Conservation (phyloP, 169 alveolate species). For the Plasmodium reichenowi region DNA sequence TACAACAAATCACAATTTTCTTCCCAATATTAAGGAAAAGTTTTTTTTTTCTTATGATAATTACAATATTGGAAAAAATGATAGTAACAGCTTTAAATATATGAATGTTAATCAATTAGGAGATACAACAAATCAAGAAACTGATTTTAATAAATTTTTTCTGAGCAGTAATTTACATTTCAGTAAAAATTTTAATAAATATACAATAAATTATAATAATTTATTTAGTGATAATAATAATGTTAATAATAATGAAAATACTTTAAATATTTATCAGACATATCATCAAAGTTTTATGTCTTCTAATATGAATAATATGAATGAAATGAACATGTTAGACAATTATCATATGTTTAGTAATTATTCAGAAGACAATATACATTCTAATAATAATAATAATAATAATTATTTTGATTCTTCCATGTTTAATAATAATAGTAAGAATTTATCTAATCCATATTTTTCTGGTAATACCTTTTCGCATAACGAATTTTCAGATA, state of each 20-base stretch:
- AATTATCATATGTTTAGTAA: conserved; percentile 47
- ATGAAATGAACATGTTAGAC: conserved; percentile 35
- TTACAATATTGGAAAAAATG: conserved; percentile 43
- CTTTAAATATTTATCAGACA: conserved; percentile 39
- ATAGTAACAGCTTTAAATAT: conserved; percentile 48
- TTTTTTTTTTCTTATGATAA: conserved; percentile 54
- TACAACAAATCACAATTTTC: conserved; percentile 68
- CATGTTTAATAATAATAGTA: conserved; percentile 29
- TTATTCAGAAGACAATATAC: conserved; percentile 30
- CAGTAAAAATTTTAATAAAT: conserved; percentile 71
- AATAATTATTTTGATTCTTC: conserved; percentile 25
- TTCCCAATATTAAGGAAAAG: conserved; percentile 62
- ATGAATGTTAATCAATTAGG: conserved; percentile 24
- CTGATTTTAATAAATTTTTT: conserved; percentile 40
- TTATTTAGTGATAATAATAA: conserved; percentile 39
- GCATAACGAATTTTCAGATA: conserved; percentile 48
- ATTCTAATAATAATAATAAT: conserved; percentile 31
- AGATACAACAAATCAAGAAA: conserved; percentile 54
- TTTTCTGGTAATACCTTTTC: conserved; percentile 56
- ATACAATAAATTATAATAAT: conserved; percentile 65
- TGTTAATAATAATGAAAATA: conserved; percentile 18
- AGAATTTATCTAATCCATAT: conserved; percentile 47
- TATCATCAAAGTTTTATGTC: conserved; percentile 48
- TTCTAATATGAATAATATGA: conserved; percentile 14
- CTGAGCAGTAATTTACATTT: conserved; percentile 45